These are phyloP conservation scores for Lodderomyces jiufengensis DNA, from an alignment of 1,139 yeast genomes.

Conservation along the genomic window DNA sequence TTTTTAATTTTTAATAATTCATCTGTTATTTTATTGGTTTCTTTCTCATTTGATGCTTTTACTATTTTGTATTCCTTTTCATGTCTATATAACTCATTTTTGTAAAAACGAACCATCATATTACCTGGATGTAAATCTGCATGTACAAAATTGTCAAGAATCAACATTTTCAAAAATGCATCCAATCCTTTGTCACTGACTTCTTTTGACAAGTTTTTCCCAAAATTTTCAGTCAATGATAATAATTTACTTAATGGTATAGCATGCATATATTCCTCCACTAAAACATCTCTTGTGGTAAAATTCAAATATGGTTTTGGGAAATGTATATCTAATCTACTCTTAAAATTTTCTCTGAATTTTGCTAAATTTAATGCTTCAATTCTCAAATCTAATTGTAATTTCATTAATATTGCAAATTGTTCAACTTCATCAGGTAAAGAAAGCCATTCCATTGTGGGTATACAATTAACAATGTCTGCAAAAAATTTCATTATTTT, in stretches of 20 bases:
- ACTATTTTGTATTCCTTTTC: slow-evolving; percentile 48
- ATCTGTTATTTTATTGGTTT: slow-evolving; percentile 46
- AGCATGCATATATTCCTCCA: slow-evolving; percentile 83
- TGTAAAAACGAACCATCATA: slow-evolving; percentile 75
- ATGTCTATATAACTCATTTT: slow-evolving; percentile 43
- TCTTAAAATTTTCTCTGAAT: slow-evolving; percentile 61
- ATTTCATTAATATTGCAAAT: slow-evolving; percentile 77
- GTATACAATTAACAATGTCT: slow-evolving; percentile 58
- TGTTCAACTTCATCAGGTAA: slow-evolving; percentile 92
- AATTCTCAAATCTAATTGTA: slow-evolving; percentile 84
- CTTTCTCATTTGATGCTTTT: slow-evolving; percentile 42
- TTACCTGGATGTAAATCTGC: slow-evolving; percentile 98
- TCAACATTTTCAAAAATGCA: slow-evolving; percentile 87
- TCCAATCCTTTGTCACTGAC: slow-evolving; percentile 87
- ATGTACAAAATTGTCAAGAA: slow-evolving; percentile 89
- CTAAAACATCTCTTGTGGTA: slow-evolving; percentile 70
- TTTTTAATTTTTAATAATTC: slow-evolving; percentile 39
- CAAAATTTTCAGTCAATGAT: slow-evolving; percentile 38
- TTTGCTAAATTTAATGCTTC: slow-evolving; percentile 78
- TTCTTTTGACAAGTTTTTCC: slow-evolving; percentile 61
- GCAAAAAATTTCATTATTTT: slow-evolving; percentile 84
- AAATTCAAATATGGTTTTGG: slow-evolving; percentile 71
- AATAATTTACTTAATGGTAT: slow-evolving; percentile 74
- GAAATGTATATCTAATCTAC: slow-evolving; percentile 65
- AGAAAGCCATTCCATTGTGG: slow-evolving; percentile 97